phyloP scores from a whole-genome alignment of 2,329 filamentous ascomycete genomes.

The Calonectria leucothoes region DNA sequence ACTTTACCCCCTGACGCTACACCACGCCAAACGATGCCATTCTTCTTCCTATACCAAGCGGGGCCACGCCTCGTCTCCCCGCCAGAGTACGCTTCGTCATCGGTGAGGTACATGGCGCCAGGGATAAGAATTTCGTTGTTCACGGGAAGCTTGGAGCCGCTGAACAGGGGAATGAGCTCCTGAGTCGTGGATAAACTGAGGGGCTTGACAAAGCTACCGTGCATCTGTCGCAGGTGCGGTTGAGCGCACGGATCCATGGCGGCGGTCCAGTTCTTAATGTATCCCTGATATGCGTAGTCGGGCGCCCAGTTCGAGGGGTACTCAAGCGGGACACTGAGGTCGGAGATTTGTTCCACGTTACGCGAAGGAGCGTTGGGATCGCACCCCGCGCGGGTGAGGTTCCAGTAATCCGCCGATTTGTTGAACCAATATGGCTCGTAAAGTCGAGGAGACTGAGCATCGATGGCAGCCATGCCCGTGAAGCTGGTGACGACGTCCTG shows the following conservation, averaged over 20 bases:
- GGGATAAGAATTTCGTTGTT: slow-evolving; percentile 75
- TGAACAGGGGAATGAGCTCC: slow-evolving; percentile 70
- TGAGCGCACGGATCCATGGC: slow-evolving; percentile 70
- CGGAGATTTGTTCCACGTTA: slow-evolving; percentile 47
- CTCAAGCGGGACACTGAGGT: slow-evolving; percentile 46
- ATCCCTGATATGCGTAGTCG: slow-evolving; percentile 56
- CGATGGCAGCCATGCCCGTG: slow-evolving; percentile 53
- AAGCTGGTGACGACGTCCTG: slow-evolving; percentile 57
- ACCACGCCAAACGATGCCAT: slow-evolving; percentile 72
- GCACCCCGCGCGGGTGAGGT: slow-evolving; percentile 67
- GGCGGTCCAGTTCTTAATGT: slow-evolving; percentile 68
- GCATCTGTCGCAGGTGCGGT: slow-evolving; percentile 61
- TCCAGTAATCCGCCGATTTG: slow-evolving; percentile 66
- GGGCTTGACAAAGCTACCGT: slow-evolving; percentile 69
- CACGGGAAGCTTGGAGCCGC: slow-evolving; percentile 70
- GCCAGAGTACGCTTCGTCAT: slow-evolving; percentile 69
- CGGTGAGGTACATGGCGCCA: slow-evolving; percentile 72
- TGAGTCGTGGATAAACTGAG: slow-evolving; percentile 63
- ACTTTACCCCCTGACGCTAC: slow-evolving; percentile 70
- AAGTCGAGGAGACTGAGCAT: slow-evolving; percentile 46
- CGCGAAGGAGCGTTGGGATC: slow-evolving; percentile 64
- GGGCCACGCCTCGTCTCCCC: slow-evolving; percentile 62
- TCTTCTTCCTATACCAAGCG: slow-evolving; percentile 67
- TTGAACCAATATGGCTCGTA: slow-evolving; percentile 62
- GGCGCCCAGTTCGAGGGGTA: slow-evolving; percentile 50